phyloP scores from a whole-genome alignment of 1,284 basidiomycete species.

The Mycena sp. region DNA sequence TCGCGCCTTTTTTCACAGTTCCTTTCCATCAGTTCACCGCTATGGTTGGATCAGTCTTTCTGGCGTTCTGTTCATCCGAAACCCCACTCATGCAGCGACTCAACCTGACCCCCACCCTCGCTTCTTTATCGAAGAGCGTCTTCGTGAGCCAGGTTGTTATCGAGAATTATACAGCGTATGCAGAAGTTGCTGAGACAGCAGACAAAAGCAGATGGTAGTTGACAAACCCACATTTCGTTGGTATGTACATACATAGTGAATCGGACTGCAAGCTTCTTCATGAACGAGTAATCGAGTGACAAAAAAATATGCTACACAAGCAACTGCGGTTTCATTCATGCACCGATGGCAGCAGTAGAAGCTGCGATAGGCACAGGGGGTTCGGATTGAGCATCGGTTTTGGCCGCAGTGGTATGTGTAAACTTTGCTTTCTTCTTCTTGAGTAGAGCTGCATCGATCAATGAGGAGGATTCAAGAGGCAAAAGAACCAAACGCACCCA shows the following conservation, averaged over 20 bases:
- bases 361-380: conserved; percentile 4
- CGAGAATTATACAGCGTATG: conserved; percentile 53
- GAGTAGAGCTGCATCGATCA: conserved; percentile 59
- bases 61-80: conserved; percentile 63
- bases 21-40: conserved; percentile 59
- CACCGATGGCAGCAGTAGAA: not conserved
- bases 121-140: conserved; percentile 42
- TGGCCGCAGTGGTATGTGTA: conserved; percentile 33
- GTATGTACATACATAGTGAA: not conserved
- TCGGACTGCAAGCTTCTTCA: not conserved
- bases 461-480: conserved; percentile 16
- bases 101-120: conserved; percentile 49
- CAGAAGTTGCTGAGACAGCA: conserved; percentile 38
- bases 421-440: conserved; percentile 90
- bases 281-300: too few relatives aligned
- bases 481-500: conserved; percentile 61
- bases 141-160: conserved; percentile 51
- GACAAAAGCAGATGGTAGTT: conserved; percentile 22
- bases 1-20: conserved; percentile 9
- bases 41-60: conserved; percentile 54
- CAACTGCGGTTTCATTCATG: too few relatives aligned
- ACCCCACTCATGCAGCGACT: conserved; percentile 55
- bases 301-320: too few relatives aligned
- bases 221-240: not conserved
- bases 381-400: conserved; percentile 3